A percentile compares a stretch with the other conserved stretches of the same genome.
Evolutionary conservation across 2,329 filamentous ascomycete species (phyloP).

Genomic region (Penicillium frequentans): DNA sequence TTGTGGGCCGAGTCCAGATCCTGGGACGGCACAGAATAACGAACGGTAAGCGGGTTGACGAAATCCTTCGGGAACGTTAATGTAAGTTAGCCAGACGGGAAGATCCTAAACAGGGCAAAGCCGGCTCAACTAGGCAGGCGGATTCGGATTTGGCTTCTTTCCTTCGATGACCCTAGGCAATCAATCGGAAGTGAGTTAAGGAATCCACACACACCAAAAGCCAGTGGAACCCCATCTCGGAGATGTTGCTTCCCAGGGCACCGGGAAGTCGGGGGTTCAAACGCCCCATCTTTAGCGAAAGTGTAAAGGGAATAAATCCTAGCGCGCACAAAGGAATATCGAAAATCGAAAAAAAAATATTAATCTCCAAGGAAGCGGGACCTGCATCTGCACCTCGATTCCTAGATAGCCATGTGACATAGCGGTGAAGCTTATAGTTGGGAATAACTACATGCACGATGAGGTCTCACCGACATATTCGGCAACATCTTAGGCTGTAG

Average conservation of each 20-base stretch:
- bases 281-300: slow-evolving; percentile 24
- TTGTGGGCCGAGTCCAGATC: slow-evolving; percentile 4
- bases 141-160: background rate
- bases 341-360: background rate
- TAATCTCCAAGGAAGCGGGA: background rate
- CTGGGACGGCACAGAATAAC: slow-evolving; percentile 2
- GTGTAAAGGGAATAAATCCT: slow-evolving; percentile 11
- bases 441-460: background rate
- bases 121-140: background rate
- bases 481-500: slow-evolving; percentile 1
- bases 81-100: background rate
- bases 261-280: slow-evolving; percentile 11
- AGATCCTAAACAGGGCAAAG: background rate
- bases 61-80: background rate
- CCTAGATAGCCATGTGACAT: slow-evolving; percentile 8
- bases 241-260: slow-evolving; percentile 11
- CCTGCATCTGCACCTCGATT: slow-evolving; percentile 1
- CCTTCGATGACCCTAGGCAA: background rate
- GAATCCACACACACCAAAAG: background rate
- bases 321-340: slow-evolving; percentile 20
- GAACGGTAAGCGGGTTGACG: background rate
- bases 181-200: background rate
- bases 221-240: slow-evolving; percentile 13
- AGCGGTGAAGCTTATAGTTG: slow-evolving; percentile 19
- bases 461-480: slow-evolving; percentile 24